Base-by-base conservation (phyloP, 164 flowering plant genomes). In the Sextonia rubra region DNA sequence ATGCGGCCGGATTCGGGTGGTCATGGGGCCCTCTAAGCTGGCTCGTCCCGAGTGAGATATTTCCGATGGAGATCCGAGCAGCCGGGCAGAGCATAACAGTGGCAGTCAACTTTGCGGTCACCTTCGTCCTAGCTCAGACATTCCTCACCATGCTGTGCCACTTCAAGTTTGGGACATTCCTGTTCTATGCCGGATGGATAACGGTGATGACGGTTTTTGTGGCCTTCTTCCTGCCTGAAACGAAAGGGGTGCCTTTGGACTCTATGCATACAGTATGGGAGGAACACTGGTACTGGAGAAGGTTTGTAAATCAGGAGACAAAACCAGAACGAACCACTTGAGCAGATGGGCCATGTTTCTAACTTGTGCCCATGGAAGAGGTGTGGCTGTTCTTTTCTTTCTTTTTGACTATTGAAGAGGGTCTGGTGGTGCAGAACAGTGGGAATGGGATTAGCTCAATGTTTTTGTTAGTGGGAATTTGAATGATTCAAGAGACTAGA, bases 11-110 rank as follows among this genome's bases (percentile, higher is more conserved):
- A 9, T 91, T 89, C 47, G 93, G 91, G 0, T 90, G 93, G 94
- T 90, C 94, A 24, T 91, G 93, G 97, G 91, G 97, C 0, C 94
- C 97, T 2, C 79, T 91, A 7, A 77, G 79, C 58, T 90, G 91
- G 90, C 86, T 90, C 12, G 73, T 91, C 32, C 93, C 97, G 2
- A 89, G 93, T 48, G 97, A 91, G 69, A 91, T 90, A 24, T 87
- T 90, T 48, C 97, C 97, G 0, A 65, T 86, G 79, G 82, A 86
- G 44, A 84, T 87, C 20, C 78, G 97, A 15, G 64, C 93, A n/a
- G 80, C 86, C 0, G 94, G 94, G 27, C 91, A 86, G 66, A 84
- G 91, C 72, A 80, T 90, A 25, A 80, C 81, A 30, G 82, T 90
- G 1, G 90, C 90, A 2, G 85, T 89, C 23, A 88, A 88, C 81